Base-by-base conservation (phyloP, 1,139 yeast genomes). In the Yamadazyma blattariae region DNA sequence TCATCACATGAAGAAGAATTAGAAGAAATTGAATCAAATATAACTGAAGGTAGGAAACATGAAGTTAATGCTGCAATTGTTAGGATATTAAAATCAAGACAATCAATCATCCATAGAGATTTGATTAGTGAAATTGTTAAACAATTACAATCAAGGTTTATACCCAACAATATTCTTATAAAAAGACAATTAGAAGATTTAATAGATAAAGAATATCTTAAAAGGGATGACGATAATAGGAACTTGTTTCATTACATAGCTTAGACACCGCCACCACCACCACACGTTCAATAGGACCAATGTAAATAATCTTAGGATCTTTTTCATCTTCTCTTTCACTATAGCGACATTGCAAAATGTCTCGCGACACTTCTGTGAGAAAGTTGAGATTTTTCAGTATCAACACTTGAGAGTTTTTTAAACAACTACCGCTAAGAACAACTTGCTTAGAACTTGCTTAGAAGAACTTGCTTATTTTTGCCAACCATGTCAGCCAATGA, bases 21-120 rank as follows among this genome's bases (percentile, higher is more conserved):
- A 1, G 64, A 61, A 28, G 74, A 70, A 35, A 61, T 66, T 2
- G 58, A 57, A 36, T 42, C 48, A 2, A 54, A 56, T 29, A 65
- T 67, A 18, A 39, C 53, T 29, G 68, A 67, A 36, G 79, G 77
- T 16, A 58, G 79, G 33, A 64, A 77, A 44, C 70, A 73, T 38
- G 88, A 82, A 50, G 71, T 86, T 3, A 94, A 87, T 51, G 97
- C 97, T 0, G 95, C 96, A 0, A 77, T 90, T 38, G 96, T 90
- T 2, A 71, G 97, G 36, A 77, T 84, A 9, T 82, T 92, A 92
- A 92, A 92, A 56, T 73, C 86, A 1, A 66, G 90, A 25, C 82
- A 80, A 48, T 59, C 71, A 0, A 52, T 83, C 36, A 67, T 61
- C 27, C 92, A 85, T 54, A 77, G 78, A 44, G 82, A 82, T 38